Evolutionary conservation across 2,329 filamentous ascomycete species (phyloP), one percentile per base, ranked within the genome.

Genomic region (Leptographium flavum): DNA sequence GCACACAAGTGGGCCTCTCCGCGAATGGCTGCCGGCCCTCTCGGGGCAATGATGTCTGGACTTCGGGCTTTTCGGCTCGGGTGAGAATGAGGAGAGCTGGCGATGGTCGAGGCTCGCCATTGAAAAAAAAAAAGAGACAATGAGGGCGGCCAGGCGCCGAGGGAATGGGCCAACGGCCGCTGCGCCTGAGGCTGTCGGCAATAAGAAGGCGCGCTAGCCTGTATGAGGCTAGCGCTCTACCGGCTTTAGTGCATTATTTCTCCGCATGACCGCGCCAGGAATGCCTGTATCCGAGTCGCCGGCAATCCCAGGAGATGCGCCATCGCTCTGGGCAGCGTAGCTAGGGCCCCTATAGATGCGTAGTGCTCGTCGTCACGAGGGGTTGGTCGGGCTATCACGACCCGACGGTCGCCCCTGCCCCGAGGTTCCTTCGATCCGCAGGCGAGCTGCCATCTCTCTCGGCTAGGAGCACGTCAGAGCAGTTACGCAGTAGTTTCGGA

Each of bases 31-130:
- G n/a, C 19, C 30, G 25, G 47, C 19, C 21, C 15, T 39, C 30
- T 49, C 47, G 47, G 47, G 37, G 25, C 47, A 49, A 49, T 46
- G 47, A 23, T 49, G 44, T 42, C 44, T 44, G 41, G 8, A 2
- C 13, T 23, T 28, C 27, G 28, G 39, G 8, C 39, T 22, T n/a
- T 32, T 40, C 22, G 22, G 22, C 22, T 27, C 37, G 22, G 22
- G 25, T 28, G 25, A 17, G 5, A 19, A 5, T 10, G 22, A 27
- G 22, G n/a, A 8, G 13, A 15, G 15, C 17, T 8, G 37, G 22
- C 5, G 37, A 27, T 17, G 38, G n/a, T 21, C 21, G n/a, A 14
- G 25, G 14, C n/a, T 15, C 14, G 13, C 14, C 7, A 15, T 33
- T 15, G n/a, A 15, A 33, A 17, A 33, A 10, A 15, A 14, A 33